A percentile compares a stretch with the other conserved stretches of the same genome.
Conservation (phyloP, 2,329 filamentous ascomycete genomes). For the Neonectria magnoliae region DNA sequence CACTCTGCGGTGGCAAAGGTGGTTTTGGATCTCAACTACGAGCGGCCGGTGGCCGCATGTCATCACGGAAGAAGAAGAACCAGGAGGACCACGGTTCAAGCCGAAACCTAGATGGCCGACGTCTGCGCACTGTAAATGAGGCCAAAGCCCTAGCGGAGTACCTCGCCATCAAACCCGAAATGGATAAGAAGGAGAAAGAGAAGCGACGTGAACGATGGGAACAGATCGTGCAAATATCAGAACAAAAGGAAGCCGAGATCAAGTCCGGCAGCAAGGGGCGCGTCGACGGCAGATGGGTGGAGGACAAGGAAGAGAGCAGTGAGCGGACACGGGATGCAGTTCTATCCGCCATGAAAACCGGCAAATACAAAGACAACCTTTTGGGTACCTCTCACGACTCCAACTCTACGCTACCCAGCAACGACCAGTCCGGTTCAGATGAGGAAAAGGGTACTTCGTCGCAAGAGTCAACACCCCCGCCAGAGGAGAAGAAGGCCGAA, state of each 20-base stretch:
- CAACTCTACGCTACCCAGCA: conserved; percentile 48
- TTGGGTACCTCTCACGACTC: conserved; percentile 63
- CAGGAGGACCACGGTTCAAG: conserved; percentile 90
- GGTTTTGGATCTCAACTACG: conserved; percentile 97
- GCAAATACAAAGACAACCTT: conserved; percentile 69
- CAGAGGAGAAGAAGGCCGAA: conserved; percentile 54
- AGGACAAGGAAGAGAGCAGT: conserved; percentile 89
- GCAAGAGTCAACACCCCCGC: conserved; percentile 61
- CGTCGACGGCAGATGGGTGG: conserved; percentile 92
- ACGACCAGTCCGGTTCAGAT: conserved; percentile 45
- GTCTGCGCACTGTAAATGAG: conserved; percentile 91
- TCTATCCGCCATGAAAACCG: conserved; percentile 73
- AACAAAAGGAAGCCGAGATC: conserved; percentile 85
- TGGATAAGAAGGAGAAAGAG: conserved; percentile 95
- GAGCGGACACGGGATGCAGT: conserved; percentile 85
- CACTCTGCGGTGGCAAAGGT: conserved; percentile 92
- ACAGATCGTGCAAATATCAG: conserved; percentile 84
- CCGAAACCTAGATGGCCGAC: conserved; percentile 89
- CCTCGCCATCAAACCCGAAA: conserved; percentile 93
- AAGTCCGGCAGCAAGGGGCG: conserved; percentile 75
- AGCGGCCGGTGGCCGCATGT: conserved; percentile 97
- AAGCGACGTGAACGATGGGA: conserved; percentile 86
- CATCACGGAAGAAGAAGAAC: conserved; percentile 87
- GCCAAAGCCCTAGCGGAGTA: conserved; percentile 96
- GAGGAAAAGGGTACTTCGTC: conserved; percentile 53